Evolutionary conservation across 2,329 filamentous ascomycete species (phyloP).

Genomic region (Sporothrix luriei): DNA sequence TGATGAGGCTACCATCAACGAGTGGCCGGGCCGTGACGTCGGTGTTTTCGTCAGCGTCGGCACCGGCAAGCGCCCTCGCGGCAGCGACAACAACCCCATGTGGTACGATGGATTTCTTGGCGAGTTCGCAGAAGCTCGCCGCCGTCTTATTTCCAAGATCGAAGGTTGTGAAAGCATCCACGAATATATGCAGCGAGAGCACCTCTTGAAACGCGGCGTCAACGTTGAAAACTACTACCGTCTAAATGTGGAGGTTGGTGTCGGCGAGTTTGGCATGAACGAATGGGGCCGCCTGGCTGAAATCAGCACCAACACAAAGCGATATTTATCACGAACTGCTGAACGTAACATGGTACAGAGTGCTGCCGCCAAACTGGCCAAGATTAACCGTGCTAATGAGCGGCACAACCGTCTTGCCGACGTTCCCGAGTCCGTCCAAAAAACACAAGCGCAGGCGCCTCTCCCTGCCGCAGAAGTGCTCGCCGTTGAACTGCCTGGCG

Average conservation of each 20-base stretch:
- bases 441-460: constrained; percentile 34
- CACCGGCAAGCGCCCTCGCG: constrained; percentile 77
- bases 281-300: constrained; percentile 94
- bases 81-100: constrained; percentile 69
- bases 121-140: constrained; percentile 86
- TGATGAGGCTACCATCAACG: constrained; percentile 87
- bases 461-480: constrained; percentile 39
- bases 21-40: constrained; percentile 92
- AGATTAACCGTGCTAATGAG: constrained; percentile 75
- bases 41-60: constrained; percentile 91
- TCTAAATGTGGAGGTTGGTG: constrained; percentile 93
- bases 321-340: constrained; percentile 73
- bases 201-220: constrained; percentile 75
- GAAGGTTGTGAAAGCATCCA: constrained; percentile 94
- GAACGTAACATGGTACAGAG: constrained; percentile 77
- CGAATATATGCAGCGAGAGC: constrained; percentile 78
- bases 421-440: constrained; percentile 47
- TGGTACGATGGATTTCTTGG: constrained; percentile 96
- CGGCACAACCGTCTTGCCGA: constrained; percentile 59
- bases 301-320: constrained; percentile 87
- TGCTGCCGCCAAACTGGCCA: constrained; percentile 77
- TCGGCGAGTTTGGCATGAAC: constrained; percentile 98
- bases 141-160: constrained; percentile 84
- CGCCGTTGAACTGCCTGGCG: constrained; percentile 62
- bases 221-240: constrained; percentile 91